Evolutionary conservation across 2,329 filamentous ascomycete species (phyloP).

Genomic region (Claviceps sp.): DNA sequence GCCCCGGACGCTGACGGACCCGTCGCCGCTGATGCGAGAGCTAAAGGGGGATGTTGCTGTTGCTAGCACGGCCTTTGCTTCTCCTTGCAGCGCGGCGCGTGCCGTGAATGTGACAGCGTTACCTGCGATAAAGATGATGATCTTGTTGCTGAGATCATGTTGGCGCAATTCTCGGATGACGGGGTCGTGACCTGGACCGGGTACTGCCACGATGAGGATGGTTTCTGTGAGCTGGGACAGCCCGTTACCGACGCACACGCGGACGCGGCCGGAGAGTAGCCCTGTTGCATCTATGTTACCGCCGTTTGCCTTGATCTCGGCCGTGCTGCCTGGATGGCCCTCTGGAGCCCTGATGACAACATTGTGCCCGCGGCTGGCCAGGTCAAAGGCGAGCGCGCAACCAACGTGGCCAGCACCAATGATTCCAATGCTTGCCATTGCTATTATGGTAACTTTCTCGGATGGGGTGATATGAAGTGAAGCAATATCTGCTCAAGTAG

Average conservation of each 20-base stretch:
- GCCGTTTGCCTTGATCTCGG: background rate
- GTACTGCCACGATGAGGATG: background rate
- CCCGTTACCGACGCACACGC: background rate
- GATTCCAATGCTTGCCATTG: constrained; percentile 3
- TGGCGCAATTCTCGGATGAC: background rate
- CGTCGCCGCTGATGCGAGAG: constrained; percentile 5
- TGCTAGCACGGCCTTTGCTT: constrained; percentile 2
- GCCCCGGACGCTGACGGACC: constrained; percentile 4
- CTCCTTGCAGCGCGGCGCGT: background rate
- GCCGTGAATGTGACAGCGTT: background rate
- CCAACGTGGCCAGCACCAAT: constrained; percentile 8
- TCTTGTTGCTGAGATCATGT: background rate
- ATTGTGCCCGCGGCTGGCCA: constrained; percentile 2
- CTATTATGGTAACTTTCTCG: background rate
- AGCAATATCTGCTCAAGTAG: too few relatives aligned
- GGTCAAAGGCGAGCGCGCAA: constrained; percentile 7
- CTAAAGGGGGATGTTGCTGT: constrained; percentile 6
- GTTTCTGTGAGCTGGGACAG: background rate
- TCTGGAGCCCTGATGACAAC: constrained; percentile 2
- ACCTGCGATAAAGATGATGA: background rate
- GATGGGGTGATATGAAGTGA: background rate
- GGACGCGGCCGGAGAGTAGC: background rate
- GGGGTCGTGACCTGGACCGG: background rate
- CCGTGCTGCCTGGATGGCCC: constrained; percentile 2
- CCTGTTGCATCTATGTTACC: background rate